Evolutionary conservation across 805 yeast genomes (phyloP), one percentile per base, ranked within the genome.

Genomic region (Candida maltosa): DNA sequence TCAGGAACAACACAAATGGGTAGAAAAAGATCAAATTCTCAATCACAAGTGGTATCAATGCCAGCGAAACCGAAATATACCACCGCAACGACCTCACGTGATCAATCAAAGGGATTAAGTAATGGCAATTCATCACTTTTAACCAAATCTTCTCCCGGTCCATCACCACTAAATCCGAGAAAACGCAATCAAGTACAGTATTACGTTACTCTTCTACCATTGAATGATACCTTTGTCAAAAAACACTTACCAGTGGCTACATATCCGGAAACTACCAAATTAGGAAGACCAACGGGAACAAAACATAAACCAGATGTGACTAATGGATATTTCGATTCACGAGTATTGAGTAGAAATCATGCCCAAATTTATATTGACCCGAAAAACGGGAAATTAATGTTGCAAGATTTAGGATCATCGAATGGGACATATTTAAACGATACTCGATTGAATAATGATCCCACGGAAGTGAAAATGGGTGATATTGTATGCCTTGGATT

Each of bases 371-470:
- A 76, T 65, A 76, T 88, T 24, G 93, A 86, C 46, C 68, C 76
- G 12, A 57, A 57, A 17, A 60, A 65, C 4, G 88, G 89, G 4
- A 73, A 73, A 40, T 70, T 94, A 15, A 87, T 72, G 70, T 73
- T 93, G 17, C 78, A 81, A 46, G 99, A 93, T 62, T 73, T 88
- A 51, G 87, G 88, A 38, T 83, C 95, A 2, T 84, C 96, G 16
- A 93, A 93, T 59, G 99, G 99, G 7, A 91, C 98, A 0, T 94
- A 83, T 56, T 76, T 93, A 32, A 93, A 93, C 56, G 86, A 80
- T 22, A 69, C 62, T 27, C 80, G 88, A 42, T 70, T 93, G 8
- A 74, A 76, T 26, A 63, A 72, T 11, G 86, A 79, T 26, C 65
- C 73, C 0, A 76, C 75, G 15, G 86, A 80, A 46, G 60, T 93